Evolutionary conservation across 225 moss, liverwort and hornwort genomes (phyloP).

Genomic region (Ulota crispa): DNA sequence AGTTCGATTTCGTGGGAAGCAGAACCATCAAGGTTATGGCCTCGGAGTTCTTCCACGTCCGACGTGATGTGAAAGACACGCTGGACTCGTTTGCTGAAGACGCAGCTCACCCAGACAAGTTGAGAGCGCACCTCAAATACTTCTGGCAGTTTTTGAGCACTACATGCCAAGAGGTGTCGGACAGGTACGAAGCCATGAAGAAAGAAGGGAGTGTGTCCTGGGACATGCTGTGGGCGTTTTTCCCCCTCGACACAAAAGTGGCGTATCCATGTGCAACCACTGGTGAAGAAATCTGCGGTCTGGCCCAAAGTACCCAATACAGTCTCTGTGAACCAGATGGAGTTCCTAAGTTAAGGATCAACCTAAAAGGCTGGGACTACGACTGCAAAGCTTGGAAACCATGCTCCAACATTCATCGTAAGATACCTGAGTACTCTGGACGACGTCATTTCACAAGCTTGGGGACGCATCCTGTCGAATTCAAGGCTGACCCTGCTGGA

Average conservation of each 20-base stretch:
- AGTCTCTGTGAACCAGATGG: rapidly evolving
- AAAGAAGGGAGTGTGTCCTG: constrained; percentile 20
- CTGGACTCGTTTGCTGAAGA: not conserved
- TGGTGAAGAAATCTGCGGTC: constrained; percentile 14
- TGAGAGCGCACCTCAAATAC: not conserved
- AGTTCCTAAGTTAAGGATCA: rapidly evolving
- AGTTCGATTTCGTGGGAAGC: constrained; percentile 10
- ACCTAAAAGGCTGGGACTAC: constrained; percentile 15
- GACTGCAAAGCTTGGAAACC: constrained; percentile 26
- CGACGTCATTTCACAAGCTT: not conserved
- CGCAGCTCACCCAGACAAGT: not conserved
- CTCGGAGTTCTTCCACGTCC: constrained; percentile 18
- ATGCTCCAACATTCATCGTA: rapidly evolving
- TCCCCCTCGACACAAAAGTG: not conserved
- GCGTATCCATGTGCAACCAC: not conserved
- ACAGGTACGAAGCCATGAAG: constrained; percentile 20
- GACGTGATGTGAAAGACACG: not conserved
- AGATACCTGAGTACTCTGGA: not conserved
- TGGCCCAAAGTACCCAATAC: not conserved
- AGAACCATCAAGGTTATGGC: not conserved
- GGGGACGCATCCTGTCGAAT: constrained; percentile 16
- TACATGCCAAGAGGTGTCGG: constrained; percentile 6
- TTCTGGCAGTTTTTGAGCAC: constrained; percentile 16
- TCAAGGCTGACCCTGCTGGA: not conserved
- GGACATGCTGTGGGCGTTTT: constrained; percentile 46